Evolutionary conservation across 75 land plant genomes (phyloP).

Genomic region (Picea glauca): DNA sequence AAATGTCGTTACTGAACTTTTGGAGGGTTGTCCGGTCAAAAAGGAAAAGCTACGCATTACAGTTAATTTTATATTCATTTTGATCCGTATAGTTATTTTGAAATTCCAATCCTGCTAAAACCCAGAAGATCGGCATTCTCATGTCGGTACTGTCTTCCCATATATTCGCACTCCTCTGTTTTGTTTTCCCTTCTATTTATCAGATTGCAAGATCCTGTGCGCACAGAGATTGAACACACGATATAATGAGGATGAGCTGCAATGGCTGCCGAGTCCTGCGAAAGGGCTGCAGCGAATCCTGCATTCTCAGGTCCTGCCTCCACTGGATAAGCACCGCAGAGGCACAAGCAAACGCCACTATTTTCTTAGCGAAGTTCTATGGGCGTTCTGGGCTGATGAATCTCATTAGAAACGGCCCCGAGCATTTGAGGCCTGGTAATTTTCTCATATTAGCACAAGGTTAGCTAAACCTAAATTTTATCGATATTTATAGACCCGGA

Average conservation of each 20-base stretch:
- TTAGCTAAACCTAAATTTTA: background rate
- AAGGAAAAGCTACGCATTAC: no score
- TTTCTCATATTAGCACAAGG: background rate
- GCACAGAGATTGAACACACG: no score
- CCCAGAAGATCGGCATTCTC: no score
- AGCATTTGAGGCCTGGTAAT: conserved; percentile 50
- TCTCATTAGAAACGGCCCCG: conserved; percentile 47
- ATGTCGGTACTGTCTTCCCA: no score
- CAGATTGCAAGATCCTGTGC: no score
- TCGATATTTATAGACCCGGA: background rate
- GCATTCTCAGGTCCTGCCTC: conserved; percentile 47
- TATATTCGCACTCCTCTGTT: no score
- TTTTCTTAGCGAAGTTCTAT: conserved; percentile 68
- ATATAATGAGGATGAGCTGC: conserved; percentile 71
- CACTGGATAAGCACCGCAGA: conserved; percentile 56
- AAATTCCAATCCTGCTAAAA: no score
- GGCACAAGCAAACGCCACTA: conserved; percentile 57
- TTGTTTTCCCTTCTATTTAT: no score
- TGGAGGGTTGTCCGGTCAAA: no score
- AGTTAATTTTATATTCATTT: no score
- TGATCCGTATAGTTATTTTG: no score
- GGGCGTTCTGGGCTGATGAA: conserved; percentile 63
- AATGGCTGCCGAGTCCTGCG: conserved; percentile 85
- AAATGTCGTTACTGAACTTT: no score
- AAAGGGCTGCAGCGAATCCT: conserved; percentile 78